phyloP scores from a whole-genome alignment of 2,329 filamentous ascomycete genomes.

The Tolypocladium paradoxum region DNA sequence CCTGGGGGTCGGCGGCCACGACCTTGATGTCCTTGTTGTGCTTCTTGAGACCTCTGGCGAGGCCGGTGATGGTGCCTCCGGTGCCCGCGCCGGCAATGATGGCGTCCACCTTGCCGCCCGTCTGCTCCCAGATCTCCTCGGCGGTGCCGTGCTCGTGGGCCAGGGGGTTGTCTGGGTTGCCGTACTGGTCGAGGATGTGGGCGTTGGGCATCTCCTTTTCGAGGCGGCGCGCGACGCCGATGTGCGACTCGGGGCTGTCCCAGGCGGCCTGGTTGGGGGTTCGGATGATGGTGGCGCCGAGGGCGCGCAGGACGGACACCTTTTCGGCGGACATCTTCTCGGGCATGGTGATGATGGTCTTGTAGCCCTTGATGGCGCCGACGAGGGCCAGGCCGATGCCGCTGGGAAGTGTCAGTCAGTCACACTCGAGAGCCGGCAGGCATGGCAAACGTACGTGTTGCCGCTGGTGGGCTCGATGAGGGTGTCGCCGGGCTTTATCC shows the following conservation, averaged over 20 bases:
- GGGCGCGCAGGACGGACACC: slow-evolving; percentile 83
- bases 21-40: slow-evolving; percentile 80
- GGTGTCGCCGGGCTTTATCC: slow-evolving; percentile 94
- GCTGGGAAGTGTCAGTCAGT: slow-evolving; percentile 22
- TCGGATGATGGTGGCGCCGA: slow-evolving; percentile 94
- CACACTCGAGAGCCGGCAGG: too few species aligned
- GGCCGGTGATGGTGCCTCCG: slow-evolving; percentile 86
- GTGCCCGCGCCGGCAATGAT: slow-evolving; percentile 90
- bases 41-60: slow-evolving; percentile 76
- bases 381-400: slow-evolving; percentile 93
- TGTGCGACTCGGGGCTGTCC: slow-evolving; percentile 92
- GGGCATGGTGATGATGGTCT: slow-evolving; percentile 94
- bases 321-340: slow-evolving; percentile 99
- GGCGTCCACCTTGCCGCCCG: slow-evolving; percentile 67
- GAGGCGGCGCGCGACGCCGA: slow-evolving; percentile 81
- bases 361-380: slow-evolving; percentile 92
- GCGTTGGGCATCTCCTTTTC: slow-evolving; percentile 95
- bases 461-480: slow-evolving; percentile 96
- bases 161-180: slow-evolving; percentile 80
- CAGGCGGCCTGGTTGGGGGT: slow-evolving; percentile 93
- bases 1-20: slow-evolving; percentile 83
- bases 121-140: slow-evolving; percentile 93
- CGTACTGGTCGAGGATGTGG: slow-evolving; percentile 95
- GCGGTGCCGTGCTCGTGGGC: slow-evolving; percentile 93
- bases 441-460: slow-evolving; percentile 53